phyloP scores from a whole-genome alignment of 306 rosid genomes.

The Pterocarpus macrocarpus region DNA sequence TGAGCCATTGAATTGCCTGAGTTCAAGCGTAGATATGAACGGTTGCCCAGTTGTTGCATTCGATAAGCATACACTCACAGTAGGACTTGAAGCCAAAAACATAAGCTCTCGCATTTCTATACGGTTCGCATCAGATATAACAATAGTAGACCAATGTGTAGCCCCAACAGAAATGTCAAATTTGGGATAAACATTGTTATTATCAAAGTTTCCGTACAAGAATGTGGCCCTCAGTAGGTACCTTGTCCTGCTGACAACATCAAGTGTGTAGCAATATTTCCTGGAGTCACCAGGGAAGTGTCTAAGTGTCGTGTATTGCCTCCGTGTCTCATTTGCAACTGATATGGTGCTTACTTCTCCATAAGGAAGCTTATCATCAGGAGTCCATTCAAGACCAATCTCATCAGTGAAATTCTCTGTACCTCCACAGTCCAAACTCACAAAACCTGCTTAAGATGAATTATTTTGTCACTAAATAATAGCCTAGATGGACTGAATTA shows the following conservation, averaged over 20 bases:
- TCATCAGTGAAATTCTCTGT: slow-evolving; percentile 70
- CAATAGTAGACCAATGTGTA: slow-evolving; percentile 92
- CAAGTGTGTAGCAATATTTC: slow-evolving; percentile 86
- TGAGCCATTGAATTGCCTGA: slow-evolving; percentile 95
- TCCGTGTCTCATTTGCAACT: slow-evolving; percentile 73
- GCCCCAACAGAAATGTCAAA: slow-evolving; percentile 95
- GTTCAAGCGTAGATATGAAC: slow-evolving; percentile 94
- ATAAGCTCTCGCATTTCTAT: slow-evolving; percentile 82
- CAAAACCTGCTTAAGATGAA: slow-evolving; percentile 69
- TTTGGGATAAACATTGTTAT: slow-evolving; percentile 85
- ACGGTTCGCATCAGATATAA: slow-evolving; percentile 78
- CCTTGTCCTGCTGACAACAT: slow-evolving; percentile 85
- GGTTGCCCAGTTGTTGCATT: slow-evolving; percentile 98
- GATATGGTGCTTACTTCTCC: slow-evolving; percentile 67
- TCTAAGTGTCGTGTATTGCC: slow-evolving; percentile 75
- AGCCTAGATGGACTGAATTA: neutral
- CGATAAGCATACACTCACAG: slow-evolving; percentile 82
- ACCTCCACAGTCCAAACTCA: slow-evolving; percentile 98
- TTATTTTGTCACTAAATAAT: slow-evolving; percentile 10
- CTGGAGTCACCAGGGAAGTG: slow-evolving; percentile 89
- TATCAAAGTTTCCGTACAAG: slow-evolving; percentile 93
- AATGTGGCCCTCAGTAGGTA: slow-evolving; percentile 85
- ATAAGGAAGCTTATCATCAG: slow-evolving; percentile 59
- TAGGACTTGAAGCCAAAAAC: slow-evolving; percentile 80
- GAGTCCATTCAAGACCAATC: slow-evolving; percentile 81